phyloP scores from a whole-genome alignment of 2,329 filamentous ascomycete species.

The Verticillium albo-atrum region DNA sequence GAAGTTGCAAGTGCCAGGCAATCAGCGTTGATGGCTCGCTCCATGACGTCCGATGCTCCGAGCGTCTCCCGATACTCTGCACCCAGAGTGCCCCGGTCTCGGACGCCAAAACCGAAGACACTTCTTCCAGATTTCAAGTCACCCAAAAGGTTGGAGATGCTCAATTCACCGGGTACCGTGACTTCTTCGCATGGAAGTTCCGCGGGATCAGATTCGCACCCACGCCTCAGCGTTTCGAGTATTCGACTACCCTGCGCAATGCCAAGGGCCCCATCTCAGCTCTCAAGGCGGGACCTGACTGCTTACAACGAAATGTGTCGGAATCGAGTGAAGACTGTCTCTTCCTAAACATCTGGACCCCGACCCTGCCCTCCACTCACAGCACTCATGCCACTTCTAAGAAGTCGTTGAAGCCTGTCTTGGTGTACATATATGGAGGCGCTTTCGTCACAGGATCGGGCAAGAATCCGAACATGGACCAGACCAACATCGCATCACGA shows the following conservation, averaged over 20 bases:
- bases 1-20: background rate
- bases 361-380: constrained; percentile 11
- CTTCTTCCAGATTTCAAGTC: background rate
- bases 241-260: background rate
- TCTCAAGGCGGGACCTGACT: background rate
- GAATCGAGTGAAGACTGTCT: constrained; percentile 39
- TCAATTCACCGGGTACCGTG: background rate
- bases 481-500: constrained; percentile 37
- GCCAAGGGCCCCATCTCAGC: background rate
- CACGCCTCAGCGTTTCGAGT: background rate
- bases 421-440: constrained; percentile 40
- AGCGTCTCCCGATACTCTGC: background rate
- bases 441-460: constrained; percentile 33
- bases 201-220: background rate
- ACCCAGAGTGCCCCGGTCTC: background rate
- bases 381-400: background rate
- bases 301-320: background rate
- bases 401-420: background rate
- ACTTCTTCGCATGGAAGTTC: constrained; percentile 1
- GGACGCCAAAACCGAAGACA: background rate
- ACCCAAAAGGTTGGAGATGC: background rate
- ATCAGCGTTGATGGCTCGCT: background rate
- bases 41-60: background rate
- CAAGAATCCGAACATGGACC: constrained; percentile 38
- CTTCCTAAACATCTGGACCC: constrained; percentile 44